Conservation (phyloP, 2,329 filamentous ascomycete species). For the Ascochyta pisi region DNA sequence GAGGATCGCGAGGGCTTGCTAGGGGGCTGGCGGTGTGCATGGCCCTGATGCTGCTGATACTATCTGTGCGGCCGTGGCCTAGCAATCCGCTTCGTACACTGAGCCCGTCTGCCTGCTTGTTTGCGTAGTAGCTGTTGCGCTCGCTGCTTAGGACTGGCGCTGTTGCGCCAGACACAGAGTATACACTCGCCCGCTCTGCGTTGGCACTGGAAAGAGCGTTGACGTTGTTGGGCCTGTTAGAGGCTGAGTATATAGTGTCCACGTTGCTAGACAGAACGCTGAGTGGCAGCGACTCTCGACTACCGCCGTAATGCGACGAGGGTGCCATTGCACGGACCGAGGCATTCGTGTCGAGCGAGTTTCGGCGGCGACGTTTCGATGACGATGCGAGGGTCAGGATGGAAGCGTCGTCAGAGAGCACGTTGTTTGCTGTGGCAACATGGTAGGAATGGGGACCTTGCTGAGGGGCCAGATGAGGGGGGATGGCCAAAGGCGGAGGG, state of each 20-base stretch:
- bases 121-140: slow-evolving; percentile 79
- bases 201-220: slow-evolving; percentile 58
- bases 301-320: slow-evolving; percentile 81
- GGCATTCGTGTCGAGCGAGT: slow-evolving; percentile 84
- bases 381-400: slow-evolving; percentile 85
- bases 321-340: slow-evolving; percentile 85
- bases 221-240: slow-evolving; percentile 59
- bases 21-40: slow-evolving; percentile 63
- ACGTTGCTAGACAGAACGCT: slow-evolving; percentile 76
- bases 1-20: slow-evolving; percentile 57
- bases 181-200: slow-evolving; percentile 78
- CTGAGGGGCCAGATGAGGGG: slow-evolving; percentile 68
- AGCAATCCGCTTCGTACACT: slow-evolving; percentile 80
- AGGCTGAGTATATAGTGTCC: slow-evolving; percentile 59
- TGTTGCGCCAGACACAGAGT: slow-evolving; percentile 71
- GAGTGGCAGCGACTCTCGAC: slow-evolving; percentile 78
- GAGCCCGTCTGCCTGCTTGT: slow-evolving; percentile 68
- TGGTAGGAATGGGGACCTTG: slow-evolving; percentile 74
- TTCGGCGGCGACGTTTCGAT: slow-evolving; percentile 76
- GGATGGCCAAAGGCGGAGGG: slow-evolving; percentile 71
- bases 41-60: slow-evolving; percentile 73
- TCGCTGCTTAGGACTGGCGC: slow-evolving; percentile 73
- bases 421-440: slow-evolving; percentile 80
- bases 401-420: slow-evolving; percentile 84
- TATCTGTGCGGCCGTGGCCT: slow-evolving; percentile 82